Evolutionary conservation across 2,329 filamentous ascomycete species (phyloP).

Genomic region (Uncinocarpus reesii): DNA sequence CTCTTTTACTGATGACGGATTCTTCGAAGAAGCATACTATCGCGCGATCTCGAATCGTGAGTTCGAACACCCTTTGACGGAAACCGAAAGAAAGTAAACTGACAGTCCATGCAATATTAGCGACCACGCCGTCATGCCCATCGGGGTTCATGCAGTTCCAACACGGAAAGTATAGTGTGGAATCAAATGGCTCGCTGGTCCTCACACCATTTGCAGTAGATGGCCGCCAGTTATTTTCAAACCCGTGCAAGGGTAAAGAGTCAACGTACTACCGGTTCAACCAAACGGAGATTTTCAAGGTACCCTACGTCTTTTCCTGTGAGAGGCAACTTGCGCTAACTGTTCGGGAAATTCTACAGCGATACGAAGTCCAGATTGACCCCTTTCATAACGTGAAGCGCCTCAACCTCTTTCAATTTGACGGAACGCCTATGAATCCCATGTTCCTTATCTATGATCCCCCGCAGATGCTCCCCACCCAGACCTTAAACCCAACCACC

Average conservation of each 20-base stretch:
- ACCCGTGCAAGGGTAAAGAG: conserved; percentile 50
- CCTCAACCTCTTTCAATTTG: conserved; percentile 53
- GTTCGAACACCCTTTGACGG: conserved; percentile 24
- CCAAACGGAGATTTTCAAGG: conserved; percentile 52
- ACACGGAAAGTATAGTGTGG: conserved; percentile 53
- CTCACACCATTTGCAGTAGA: conserved; percentile 55
- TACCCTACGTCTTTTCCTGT: conserved; percentile 24
- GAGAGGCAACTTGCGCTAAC: not conserved
- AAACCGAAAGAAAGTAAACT: conserved; percentile 2
- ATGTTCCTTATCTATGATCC: conserved; percentile 55
- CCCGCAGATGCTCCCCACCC: conserved; percentile 60
- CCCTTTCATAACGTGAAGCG: conserved; percentile 52
- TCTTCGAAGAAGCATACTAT: conserved; percentile 61
- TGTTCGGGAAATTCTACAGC: conserved; percentile 20
- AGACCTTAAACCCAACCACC: conserved; percentile 50
- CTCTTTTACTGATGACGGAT: conserved; percentile 59
- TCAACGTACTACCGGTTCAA: conserved; percentile 57
- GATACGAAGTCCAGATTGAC: conserved; percentile 43
- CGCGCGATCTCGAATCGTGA: conserved; percentile 58
- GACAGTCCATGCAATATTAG: conserved; percentile 30
- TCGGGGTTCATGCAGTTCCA: conserved; percentile 62
- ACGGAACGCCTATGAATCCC: conserved; percentile 56
- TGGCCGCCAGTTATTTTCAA: conserved; percentile 56
- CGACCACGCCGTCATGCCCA: conserved; percentile 50
- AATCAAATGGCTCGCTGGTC: conserved; percentile 48